A percentile compares a stretch with the other conserved stretches of the same genome.
These are phyloP conservation scores for Penicillium hordei DNA, from an alignment of 2,329 filamentous ascomycete species.

Conservation along the genomic window DNA sequence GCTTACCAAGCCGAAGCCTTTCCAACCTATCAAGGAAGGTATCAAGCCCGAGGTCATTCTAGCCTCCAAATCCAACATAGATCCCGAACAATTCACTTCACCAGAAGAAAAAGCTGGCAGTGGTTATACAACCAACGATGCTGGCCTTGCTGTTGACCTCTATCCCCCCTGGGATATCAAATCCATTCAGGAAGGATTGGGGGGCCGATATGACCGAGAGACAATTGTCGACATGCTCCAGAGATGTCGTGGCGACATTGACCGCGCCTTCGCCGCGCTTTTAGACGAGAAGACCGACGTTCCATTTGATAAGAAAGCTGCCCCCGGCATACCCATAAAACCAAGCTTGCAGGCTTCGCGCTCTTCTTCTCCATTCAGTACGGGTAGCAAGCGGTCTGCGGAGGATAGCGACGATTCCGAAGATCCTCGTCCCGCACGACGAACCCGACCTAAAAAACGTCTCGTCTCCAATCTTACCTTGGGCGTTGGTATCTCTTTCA, in stretches of 20 bases:
- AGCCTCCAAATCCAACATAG: not conserved
- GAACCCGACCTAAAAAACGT: constrained; percentile 31
- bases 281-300: constrained; percentile 47
- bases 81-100: too few relatives aligned
- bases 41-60: constrained; percentile 18
- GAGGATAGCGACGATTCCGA: constrained; percentile 42
- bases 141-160: constrained; percentile 34
- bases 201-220: constrained; percentile 51
- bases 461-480: constrained; percentile 39
- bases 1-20: constrained; percentile 45
- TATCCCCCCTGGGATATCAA: constrained; percentile 58
- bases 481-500: constrained; percentile 39
- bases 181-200: constrained; percentile 52
- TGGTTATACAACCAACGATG: constrained; percentile 6
- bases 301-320: constrained; percentile 22
- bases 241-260: constrained; percentile 55
- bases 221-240: constrained; percentile 55
- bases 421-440: constrained; percentile 32
- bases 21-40: constrained; percentile 10
- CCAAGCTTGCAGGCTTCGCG: constrained; percentile 39
- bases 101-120: not conserved
- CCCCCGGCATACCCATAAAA: constrained; percentile 31
- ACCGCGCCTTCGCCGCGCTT: constrained; percentile 54
- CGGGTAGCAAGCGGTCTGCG: constrained; percentile 44
- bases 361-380: constrained; percentile 44